phyloP scores from a whole-genome alignment of 768 basidiomycete genomes.

The Chalciporus sphaerocephalus region DNA sequence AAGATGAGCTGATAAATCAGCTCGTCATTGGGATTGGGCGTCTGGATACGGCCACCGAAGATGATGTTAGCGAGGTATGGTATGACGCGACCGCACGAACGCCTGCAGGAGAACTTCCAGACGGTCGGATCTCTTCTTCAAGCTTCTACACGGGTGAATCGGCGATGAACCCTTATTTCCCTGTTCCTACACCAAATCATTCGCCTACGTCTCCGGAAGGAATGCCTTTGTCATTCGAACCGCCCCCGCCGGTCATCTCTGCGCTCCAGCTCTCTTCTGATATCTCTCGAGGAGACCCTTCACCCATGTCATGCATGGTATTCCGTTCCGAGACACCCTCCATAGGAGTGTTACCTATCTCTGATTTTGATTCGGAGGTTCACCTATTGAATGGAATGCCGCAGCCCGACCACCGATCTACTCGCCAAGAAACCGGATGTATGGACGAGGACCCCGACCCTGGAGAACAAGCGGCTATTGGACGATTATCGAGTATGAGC shows the following conservation, averaged over 20 bases:
- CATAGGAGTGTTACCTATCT: constrained; percentile 1
- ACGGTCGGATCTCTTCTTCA: constrained; percentile 12
- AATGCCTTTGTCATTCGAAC: constrained; percentile 15
- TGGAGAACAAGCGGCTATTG: constrained; percentile 74
- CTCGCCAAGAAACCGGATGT: constrained; percentile 17
- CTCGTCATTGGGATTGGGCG: constrained; percentile 88
- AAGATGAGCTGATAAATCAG: constrained; percentile 77
- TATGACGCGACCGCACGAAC: constrained; percentile 31
- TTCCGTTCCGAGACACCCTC: constrained; percentile 17
- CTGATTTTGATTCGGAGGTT: constrained; percentile 12
- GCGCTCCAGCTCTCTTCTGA: constrained; percentile 18
- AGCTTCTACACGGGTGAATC: constrained; percentile 4
- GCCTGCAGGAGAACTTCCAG: constrained; percentile 27
- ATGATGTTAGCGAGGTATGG: constrained; percentile 32
- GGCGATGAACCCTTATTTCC: constrained; percentile 52
- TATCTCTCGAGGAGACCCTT: constrained; percentile 10
- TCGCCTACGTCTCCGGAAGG: constrained; percentile 23
- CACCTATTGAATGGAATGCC: constrained; percentile 10
- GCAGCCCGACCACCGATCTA: constrained; percentile 14
- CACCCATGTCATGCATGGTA: constrained; percentile 8
- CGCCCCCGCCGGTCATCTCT: constrained; percentile 12
- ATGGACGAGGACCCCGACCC: constrained; percentile 40
- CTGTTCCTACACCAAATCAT: constrained; percentile 33
- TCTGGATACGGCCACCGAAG: constrained; percentile 42
- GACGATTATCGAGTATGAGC: constrained; percentile 88